phyloP scores from a whole-genome alignment of 495 filamentous ascomycete genomes.

The Neurospora sp. region DNA sequence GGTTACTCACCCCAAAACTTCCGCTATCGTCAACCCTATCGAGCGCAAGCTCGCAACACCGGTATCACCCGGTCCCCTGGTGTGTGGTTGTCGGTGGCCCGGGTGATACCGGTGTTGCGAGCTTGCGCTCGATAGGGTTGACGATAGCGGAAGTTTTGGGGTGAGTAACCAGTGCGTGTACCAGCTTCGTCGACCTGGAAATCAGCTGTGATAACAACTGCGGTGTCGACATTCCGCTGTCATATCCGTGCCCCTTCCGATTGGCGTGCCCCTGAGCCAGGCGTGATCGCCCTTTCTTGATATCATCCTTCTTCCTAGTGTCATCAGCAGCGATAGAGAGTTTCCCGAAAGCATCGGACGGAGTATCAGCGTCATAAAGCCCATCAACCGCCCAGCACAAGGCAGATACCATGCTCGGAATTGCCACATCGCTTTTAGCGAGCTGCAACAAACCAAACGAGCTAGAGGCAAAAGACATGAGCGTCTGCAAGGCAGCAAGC shows the following conservation, averaged over 20 bases:
- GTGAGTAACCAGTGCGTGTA: slow-evolving; percentile 35
- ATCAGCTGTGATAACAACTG: slow-evolving; percentile 17
- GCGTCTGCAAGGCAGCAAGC: slow-evolving; percentile 24
- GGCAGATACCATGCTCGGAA: slow-evolving; percentile 29
- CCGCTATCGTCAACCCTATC: slow-evolving; percentile 21
- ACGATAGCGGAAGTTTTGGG: slow-evolving; percentile 20
- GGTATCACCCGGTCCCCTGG: neutral
- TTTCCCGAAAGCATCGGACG: neutral
- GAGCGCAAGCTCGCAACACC: slow-evolving; percentile 22
- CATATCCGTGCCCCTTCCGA: neutral
- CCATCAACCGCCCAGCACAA: slow-evolving; percentile 33
- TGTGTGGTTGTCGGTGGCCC: neutral
- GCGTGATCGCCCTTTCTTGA: neutral
- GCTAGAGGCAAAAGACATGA: slow-evolving; percentile 26
- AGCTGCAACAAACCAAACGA: slow-evolving; percentile 29
- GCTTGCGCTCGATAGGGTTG: slow-evolving; percentile 25
- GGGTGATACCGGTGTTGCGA: slow-evolving; percentile 7
- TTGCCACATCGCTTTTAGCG: slow-evolving; percentile 26
- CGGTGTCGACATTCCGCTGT: neutral
- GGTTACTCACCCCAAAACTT: slow-evolving; percentile 27
- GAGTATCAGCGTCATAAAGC: slow-evolving; percentile 33
- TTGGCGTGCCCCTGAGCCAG: neutral
- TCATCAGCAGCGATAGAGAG: neutral
- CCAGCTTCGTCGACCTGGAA: slow-evolving; percentile 19
- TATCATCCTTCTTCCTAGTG: neutral